A percentile compares a stretch with the other conserved stretches of the same genome.
phyloP scores from a whole-genome alignment of 2,329 filamentous ascomycete species.

The Apiospora arundinis region DNA sequence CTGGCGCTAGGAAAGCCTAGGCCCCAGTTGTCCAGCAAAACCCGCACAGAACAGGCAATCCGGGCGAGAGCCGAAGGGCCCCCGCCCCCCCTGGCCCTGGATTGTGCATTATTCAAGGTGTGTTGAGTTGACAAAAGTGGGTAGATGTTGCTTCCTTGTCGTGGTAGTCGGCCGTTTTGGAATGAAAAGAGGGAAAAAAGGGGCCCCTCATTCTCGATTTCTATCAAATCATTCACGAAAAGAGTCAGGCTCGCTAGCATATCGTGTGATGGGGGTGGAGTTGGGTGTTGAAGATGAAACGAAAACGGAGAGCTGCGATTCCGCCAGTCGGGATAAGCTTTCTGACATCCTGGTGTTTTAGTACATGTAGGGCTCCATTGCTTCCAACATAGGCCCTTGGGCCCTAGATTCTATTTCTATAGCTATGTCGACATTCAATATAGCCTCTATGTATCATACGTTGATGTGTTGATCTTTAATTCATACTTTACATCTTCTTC shows the following conservation, averaged over 20 bases:
- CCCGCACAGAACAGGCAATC: no score
- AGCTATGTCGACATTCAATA: not conserved
- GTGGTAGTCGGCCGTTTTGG: not conserved
- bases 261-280: not conserved
- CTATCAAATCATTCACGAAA: not conserved
- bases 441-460: not conserved
- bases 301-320: not conserved
- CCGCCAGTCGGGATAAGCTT: conserved; percentile 10
- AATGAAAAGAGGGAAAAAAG: not conserved
- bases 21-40: no score
- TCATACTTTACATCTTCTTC: not conserved
- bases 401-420: not conserved
- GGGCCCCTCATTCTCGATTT: not conserved
- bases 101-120: not conserved
- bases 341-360: conserved; percentile 13
- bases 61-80: no score
- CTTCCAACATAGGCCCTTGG: no score
- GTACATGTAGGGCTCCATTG: not conserved
- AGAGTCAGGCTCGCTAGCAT: not conserved
- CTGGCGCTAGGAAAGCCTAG: not conserved
- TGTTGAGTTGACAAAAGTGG: not conserved
- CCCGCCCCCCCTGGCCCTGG: no score
- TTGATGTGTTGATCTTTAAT: no score
- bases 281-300: not conserved
- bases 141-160: not conserved